phyloP scores from a whole-genome alignment of 2,329 filamentous ascomycete genomes.

The Neonectria coccinea region DNA sequence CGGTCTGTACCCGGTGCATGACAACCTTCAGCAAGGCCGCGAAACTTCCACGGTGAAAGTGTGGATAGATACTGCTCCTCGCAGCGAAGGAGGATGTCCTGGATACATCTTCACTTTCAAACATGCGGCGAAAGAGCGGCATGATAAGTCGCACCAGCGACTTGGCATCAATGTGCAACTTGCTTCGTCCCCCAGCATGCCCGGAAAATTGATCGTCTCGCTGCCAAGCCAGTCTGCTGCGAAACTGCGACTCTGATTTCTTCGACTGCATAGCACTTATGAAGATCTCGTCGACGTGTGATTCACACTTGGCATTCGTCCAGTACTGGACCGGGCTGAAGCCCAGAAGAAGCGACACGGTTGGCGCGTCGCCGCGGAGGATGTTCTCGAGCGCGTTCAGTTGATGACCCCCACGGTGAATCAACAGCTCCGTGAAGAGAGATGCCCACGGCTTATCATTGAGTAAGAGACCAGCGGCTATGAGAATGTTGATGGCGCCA shows the following conservation, averaged over 20 bases:
- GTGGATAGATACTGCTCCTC: conserved; percentile 39
- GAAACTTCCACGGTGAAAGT: conserved; percentile 55
- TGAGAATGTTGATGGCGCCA: conserved; percentile 52
- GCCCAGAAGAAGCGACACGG: conserved; percentile 63
- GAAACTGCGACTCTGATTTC: conserved; percentile 40
- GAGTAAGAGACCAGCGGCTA: conserved; percentile 62
- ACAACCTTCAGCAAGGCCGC: conserved; percentile 54
- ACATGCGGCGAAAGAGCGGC: conserved; percentile 59
- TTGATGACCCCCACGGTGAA: conserved; percentile 45
- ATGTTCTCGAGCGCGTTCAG: conserved; percentile 53
- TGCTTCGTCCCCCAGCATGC: conserved; percentile 31
- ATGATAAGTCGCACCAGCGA: conserved; percentile 56
- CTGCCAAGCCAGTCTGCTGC: conserved; percentile 53
- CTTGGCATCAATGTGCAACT: conserved; percentile 50
- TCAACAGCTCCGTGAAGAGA: conserved; percentile 61
- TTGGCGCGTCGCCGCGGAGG: conserved; percentile 60
- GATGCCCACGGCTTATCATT: conserved; percentile 56
- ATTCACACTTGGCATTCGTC: conserved; percentile 59
- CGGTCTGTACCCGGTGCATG: conserved; percentile 49
- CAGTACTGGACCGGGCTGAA: conserved; percentile 62
- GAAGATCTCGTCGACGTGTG: conserved; percentile 55
- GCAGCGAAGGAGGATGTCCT: conserved; percentile 24
- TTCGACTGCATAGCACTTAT: conserved; percentile 37
- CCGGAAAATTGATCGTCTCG: conserved; percentile 49
- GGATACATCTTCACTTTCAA: conserved; percentile 53